phyloP scores from a whole-genome alignment of 768 basidiomycete genomes.

The Rickenella mellea region DNA sequence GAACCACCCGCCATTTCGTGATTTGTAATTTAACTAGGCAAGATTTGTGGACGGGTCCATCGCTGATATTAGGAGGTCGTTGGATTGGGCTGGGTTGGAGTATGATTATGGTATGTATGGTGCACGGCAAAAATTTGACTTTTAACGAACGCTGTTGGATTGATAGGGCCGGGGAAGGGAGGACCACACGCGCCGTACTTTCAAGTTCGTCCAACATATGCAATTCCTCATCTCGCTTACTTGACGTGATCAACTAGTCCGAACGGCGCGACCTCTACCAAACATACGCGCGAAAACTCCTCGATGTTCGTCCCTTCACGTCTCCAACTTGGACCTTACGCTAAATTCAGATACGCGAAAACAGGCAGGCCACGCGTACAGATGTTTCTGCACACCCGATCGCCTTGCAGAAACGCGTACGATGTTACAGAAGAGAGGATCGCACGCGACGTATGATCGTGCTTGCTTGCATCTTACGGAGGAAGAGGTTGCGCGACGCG shows the following conservation, averaged over 20 bases:
- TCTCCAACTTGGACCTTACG: background rate
- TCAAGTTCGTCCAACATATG: conserved; percentile 41
- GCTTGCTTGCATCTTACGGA: conserved; percentile 77
- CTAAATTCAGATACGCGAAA: conserved; percentile 1
- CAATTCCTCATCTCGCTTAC: background rate
- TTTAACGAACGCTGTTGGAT: conserved; percentile 1
- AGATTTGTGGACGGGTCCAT: conserved; percentile 78
- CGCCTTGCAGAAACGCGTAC: conserved; percentile 60
- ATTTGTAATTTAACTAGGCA: conserved; percentile 34
- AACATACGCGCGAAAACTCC: conserved; percentile 57
- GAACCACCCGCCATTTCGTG: background rate
- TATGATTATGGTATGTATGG: conserved; percentile 75
- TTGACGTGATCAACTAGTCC: conserved; percentile 46
- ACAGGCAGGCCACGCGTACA: conserved; percentile 83
- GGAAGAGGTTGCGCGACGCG: conserved; percentile 71
- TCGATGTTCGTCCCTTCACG: conserved; percentile 47
- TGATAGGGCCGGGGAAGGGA: conserved; percentile 63
- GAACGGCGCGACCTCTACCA: conserved; percentile 83
- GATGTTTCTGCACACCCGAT: conserved; percentile 85
- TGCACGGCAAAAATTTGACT: background rate
- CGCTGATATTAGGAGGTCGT: conserved; percentile 62
- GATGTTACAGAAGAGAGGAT: conserved; percentile 62
- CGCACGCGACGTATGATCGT: conserved; percentile 79
- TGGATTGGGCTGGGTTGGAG: conserved; percentile 86
- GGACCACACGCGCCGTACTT: conserved; percentile 81